Base-by-base conservation (phyloP, 2,329 filamentous ascomycete genomes). In the Monosporascus sp. region DNA sequence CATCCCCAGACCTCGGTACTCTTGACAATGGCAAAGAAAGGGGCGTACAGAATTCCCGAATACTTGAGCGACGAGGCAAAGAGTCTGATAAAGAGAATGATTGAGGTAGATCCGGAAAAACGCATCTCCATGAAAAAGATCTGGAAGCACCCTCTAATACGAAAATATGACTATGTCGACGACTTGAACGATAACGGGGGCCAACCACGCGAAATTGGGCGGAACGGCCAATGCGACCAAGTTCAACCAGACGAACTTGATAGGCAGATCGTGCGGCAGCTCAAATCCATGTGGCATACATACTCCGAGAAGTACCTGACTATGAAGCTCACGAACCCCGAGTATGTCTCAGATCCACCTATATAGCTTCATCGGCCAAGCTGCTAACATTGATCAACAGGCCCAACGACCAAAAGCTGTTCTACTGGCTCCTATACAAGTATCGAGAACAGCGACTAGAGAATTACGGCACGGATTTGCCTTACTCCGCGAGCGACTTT, bases 251-350 rank as follows among this genome's bases (percentile, higher is more conserved):
- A 83, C 9, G 87, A 91, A 18, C 84, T 97, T 50, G 90, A 97
- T 62, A 74, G 81, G 47, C 89, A 96, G 59, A 82, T 97, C 27
- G 72, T 97, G 48, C 83, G 91, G 43, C 93, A 96, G 68, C 77
- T 99, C 58, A 87, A 88, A 55, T 93, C 91, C 2, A 80, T 97
- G 63, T 97, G 91, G 92, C 92, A 97, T 73, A 88, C 86, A 62
- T 87, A 90, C 59, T 83, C 82, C 36, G 88, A 93, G 60, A 81
- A 87, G 27, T 80, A 86, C 18, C 72, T 97, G 22, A 78, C 87
- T 24, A 75, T 83, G 52, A 87, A 85, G 63, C 77, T 97, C n/a
- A 71, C 80, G 14, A 82, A 75, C 57, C 72, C 82, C 35, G 80
- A 84, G 83, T 88, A 75, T 70, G 84, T 77, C 20, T 7, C 43